Percentiles rank a stretch among this genome's conserved stretches.
phyloP scores from a whole-genome alignment of 768 basidiomycete genomes.

The Holtermanniella nyarrowii region DNA sequence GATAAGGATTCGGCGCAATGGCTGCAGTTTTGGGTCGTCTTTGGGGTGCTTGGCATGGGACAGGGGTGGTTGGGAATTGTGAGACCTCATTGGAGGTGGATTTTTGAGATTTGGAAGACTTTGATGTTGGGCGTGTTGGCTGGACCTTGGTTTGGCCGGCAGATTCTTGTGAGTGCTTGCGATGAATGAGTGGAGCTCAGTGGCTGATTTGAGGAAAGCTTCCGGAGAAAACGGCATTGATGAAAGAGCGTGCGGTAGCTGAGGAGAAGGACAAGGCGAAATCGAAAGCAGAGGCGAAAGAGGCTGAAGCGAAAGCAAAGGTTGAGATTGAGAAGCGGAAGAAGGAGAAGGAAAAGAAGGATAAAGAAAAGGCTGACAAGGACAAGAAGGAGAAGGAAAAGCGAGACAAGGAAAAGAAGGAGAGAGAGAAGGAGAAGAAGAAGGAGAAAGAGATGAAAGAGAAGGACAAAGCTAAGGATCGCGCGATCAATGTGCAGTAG shows the following conservation, averaged over 20 bases:
- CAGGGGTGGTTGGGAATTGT: constrained; percentile 15
- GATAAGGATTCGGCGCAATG: constrained; percentile 17
- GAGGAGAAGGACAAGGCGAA: background rate
- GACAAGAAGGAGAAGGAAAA: constrained; percentile 2
- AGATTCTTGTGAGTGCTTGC: constrained; percentile 16
- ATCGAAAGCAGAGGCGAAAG: constrained; percentile 6
- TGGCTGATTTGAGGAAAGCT: background rate
- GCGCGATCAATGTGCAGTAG: no score
- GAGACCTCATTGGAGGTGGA: constrained; percentile 15
- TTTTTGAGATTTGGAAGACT: constrained; percentile 14
- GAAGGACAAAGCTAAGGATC: background rate
- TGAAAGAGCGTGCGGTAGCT: background rate
- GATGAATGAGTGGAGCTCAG: background rate
- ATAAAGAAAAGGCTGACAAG: constrained; percentile 1
- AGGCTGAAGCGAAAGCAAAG: constrained; percentile 2
- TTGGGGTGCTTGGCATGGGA: constrained; percentile 4
- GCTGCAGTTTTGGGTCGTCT: constrained; percentile 22
- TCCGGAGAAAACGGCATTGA: background rate
- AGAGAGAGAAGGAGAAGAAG: constrained; percentile 1
- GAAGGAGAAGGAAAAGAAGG: constrained; percentile 3
- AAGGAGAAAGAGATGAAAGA: background rate
- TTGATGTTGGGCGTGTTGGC: constrained; percentile 13
- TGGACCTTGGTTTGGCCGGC: constrained; percentile 28
- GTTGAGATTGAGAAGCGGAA: background rate
- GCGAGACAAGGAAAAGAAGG: background rate